Base-by-base conservation (phyloP, 495 filamentous ascomycete genomes). In the Neurospora terricola region DNA sequence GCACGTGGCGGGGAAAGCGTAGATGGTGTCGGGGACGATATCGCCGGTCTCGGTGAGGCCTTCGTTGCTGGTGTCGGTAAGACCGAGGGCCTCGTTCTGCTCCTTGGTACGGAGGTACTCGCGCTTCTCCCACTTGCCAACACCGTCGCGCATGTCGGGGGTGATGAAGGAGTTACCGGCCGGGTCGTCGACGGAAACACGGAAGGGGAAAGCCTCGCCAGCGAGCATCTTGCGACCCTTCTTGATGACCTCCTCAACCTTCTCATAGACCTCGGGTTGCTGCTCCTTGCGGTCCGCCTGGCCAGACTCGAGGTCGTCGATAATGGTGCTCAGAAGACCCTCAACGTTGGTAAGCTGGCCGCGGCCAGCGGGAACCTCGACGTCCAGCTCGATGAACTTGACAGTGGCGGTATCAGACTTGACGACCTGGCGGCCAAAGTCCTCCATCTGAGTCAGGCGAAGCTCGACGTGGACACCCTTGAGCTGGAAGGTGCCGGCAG, bases 161-260 rank as follows among this genome's bases (percentile, higher is more conserved):
- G 97, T 93, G 77, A 99, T 96, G 88, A 92, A 98, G 4, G 93
- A 96, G 85, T 99, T 99, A n/a, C 96, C 96, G 5, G 94, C 92
- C 3, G 92, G 92, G 77, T 99, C 96, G 80, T 99, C 93, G 39
- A 97, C 80, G 12, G 87, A 88, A 39, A 98, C 82, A 8, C 91
- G 89, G 85, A 98, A 97, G n/a, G 96, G 96, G 78, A 95, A 94
- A 3, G 85, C 87, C 10, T 89, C 84, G 16, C 93, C 89, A 12
- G 87, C 87, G 21, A 95, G 79, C 87, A 97, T 96, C 36, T 89
- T 86, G 72, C 88, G 82, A 2, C 94, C 86, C 70, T 88, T 91
- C 30, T 86, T 78, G 73, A 97, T 89, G 69, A 98, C 86, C 38
- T 87, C 88, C 40, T 88, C 87, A 43, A 99, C 86, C 79, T 96